Percentiles rank a stretch among this genome's conserved stretches.
These are phyloP conservation scores for Penicillium tannophilum DNA, from an alignment of 495 filamentous ascomycete species.

Conservation along the genomic window DNA sequence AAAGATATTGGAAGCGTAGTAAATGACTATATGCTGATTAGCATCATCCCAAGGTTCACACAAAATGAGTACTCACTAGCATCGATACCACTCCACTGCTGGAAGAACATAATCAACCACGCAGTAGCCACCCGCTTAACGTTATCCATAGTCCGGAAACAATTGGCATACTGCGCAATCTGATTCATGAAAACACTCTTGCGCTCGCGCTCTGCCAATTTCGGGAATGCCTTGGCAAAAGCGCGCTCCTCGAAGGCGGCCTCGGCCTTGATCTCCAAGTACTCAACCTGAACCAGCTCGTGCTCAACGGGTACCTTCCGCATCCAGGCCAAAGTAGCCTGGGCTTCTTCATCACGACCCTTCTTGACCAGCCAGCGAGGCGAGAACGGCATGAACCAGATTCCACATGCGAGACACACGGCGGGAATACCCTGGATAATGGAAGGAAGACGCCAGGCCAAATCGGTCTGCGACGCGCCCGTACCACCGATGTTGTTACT, in stretches of 20 bases:
- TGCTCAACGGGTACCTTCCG: constrained; percentile 41
- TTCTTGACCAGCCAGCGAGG: constrained; percentile 52
- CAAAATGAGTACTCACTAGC: constrained; percentile 26
- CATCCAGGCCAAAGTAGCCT: constrained; percentile 48
- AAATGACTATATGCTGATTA: constrained; percentile 26
- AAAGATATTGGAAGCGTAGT: constrained; percentile 43
- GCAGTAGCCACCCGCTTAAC: constrained; percentile 41
- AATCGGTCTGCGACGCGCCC: constrained; percentile 37
- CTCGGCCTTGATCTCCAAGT: constrained; percentile 46
- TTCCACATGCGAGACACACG: constrained; percentile 43
- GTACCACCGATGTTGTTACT: constrained; percentile 45
- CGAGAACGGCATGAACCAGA: constrained; percentile 49
- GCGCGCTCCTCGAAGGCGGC: constrained; percentile 43
- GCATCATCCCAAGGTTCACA: background rate
- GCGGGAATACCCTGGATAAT: constrained; percentile 52
- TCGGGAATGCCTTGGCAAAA: constrained; percentile 40
- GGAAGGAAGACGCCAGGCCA: constrained; percentile 53
- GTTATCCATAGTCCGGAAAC: constrained; percentile 41
- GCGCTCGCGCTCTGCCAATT: constrained; percentile 33
- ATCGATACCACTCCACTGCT: constrained; percentile 48
- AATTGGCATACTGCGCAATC: constrained; percentile 40
- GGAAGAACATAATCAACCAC: constrained; percentile 46
- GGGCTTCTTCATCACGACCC: constrained; percentile 52
- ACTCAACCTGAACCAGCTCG: constrained; percentile 47
- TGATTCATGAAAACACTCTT: constrained; percentile 36